Base-by-base conservation (phyloP, 805 yeast species). In the Spencermartinsiella europaea region DNA sequence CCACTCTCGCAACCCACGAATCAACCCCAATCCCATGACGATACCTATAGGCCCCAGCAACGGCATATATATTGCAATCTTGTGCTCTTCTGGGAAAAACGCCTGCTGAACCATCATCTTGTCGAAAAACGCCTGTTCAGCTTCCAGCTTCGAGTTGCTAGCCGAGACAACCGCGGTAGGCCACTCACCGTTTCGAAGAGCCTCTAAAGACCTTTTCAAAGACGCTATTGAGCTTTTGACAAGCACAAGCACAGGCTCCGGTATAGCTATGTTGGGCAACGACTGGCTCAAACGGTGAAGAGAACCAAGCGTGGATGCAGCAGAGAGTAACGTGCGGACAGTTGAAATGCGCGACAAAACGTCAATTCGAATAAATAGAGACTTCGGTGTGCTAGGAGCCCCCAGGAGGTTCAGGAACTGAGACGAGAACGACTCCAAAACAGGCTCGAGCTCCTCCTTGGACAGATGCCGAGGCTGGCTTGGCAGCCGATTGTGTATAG, bases 51-150 rank as follows among this genome's bases (percentile, higher is more conserved):
- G 99, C 0, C 98, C 98, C 31, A 90, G 63, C 38, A 91, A 68
- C 0, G 99, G 99, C 60, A 88, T 70, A 55, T 89, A 93, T 1
- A 93, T 95, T 0, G 99, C 98, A 59, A 93, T 73, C 63, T 87
- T 90, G 62, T 91, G 99, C 63, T 91, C 97, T 53, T 85, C 91
- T 0, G 99, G 98, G 71, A 90, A 88, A 64, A 85, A 89, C 46
- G 84, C 87, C 61, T 91, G 97, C 59, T 88, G 95, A 22, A 93
- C 87, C 96, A 93, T 91, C 63, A 84, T 90, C 56, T 86, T 85
- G 56, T 91, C 95, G 63, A 91, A 91, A 58, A 91, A 91, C 0
- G 98, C 97, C 39, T 71, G 71, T 50, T 77, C 80, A 0, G 96
- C 84, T 39, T 73, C 66, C 12, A 67, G 59, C 37, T 81, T 70